These are phyloP conservation scores for Penicillium subrubescens DNA, from an alignment of 495 filamentous ascomycete species.

Conservation along the genomic window DNA sequence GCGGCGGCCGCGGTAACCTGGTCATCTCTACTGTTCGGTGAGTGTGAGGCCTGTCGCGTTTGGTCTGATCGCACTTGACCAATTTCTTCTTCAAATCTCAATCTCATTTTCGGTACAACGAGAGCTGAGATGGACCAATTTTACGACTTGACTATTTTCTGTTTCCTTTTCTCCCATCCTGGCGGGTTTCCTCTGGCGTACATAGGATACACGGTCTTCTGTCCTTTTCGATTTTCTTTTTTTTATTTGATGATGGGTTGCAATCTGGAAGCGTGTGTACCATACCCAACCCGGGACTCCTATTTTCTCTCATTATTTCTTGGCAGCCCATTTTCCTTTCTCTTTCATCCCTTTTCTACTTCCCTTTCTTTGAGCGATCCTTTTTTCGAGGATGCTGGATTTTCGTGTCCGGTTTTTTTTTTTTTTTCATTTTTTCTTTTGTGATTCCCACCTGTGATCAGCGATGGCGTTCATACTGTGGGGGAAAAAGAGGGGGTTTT, in stretches of 20 bases:
- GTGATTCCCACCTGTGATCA: conserved; percentile 29
- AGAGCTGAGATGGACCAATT: conserved; percentile 15
- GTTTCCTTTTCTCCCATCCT: conserved; percentile 1
- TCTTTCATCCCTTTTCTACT: background rate
- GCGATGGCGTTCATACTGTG: conserved; percentile 37
- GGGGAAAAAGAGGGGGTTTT: conserved; percentile 29
- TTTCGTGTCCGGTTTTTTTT: conserved; percentile 2
- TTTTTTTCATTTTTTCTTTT: conserved; percentile 18
- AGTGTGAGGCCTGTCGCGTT: background rate
- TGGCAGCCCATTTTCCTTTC: conserved; percentile 2
- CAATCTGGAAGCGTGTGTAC: conserved; percentile 25
- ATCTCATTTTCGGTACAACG: background rate
- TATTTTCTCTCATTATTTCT: conserved; percentile 14
- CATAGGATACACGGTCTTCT: conserved; percentile 16
- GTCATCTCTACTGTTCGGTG: conserved; percentile 30
- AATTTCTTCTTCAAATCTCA: conserved; percentile 19
- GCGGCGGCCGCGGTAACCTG: conserved; percentile 19
- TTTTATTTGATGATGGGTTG: conserved; percentile 16
- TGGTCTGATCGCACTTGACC: conserved; percentile 10
- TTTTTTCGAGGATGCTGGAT: background rate
- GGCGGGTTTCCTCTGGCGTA: conserved; percentile 21
- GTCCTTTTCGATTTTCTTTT: background rate
- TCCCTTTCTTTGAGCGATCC: conserved; percentile 6
- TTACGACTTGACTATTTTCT: conserved; percentile 14
- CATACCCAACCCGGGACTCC: conserved; percentile 26